phyloP scores from a whole-genome alignment of 1,284 basidiomycete species.

The Phenoliferia sp. region DNA sequence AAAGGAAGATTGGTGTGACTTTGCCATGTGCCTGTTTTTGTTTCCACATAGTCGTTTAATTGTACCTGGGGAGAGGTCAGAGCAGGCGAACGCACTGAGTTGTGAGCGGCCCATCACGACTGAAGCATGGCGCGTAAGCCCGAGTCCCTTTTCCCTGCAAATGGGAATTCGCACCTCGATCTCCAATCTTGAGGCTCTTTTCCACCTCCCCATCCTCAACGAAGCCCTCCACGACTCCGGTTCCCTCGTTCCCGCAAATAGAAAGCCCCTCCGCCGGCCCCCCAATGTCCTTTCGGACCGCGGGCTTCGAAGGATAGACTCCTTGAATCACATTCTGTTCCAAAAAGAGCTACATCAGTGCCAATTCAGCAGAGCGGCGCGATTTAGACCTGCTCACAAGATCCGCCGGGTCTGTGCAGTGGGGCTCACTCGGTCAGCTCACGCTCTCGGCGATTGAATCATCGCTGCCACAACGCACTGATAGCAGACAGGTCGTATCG shows the following conservation, averaged over 20 bases:
- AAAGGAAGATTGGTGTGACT: constrained; percentile 54
- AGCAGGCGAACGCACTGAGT: constrained; percentile 25
- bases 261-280: constrained; percentile 36
- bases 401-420: constrained; percentile 16
- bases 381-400: no score
- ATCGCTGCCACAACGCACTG: constrained; percentile 40
- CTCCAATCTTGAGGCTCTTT: constrained; percentile 52
- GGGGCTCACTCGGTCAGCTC: background rate
- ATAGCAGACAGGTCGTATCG: constrained; percentile 68
- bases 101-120: constrained; percentile 66
- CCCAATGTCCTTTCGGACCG: constrained; percentile 37
- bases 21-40: constrained; percentile 63
- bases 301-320: constrained; percentile 66
- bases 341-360: background rate
- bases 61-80: no score
- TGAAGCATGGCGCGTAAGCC: constrained; percentile 3
- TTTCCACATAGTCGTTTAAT: no score
- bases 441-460: no score
- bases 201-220: constrained; percentile 45
- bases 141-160: background rate
- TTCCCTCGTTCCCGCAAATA: constrained; percentile 72
- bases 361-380: background rate
- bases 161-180: constrained; percentile 50
- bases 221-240: constrained; percentile 63
- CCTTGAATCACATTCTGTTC: constrained; percentile 67